Conservation (phyloP, 331 rosid genomes). For the Pyrus hybrid region DNA sequence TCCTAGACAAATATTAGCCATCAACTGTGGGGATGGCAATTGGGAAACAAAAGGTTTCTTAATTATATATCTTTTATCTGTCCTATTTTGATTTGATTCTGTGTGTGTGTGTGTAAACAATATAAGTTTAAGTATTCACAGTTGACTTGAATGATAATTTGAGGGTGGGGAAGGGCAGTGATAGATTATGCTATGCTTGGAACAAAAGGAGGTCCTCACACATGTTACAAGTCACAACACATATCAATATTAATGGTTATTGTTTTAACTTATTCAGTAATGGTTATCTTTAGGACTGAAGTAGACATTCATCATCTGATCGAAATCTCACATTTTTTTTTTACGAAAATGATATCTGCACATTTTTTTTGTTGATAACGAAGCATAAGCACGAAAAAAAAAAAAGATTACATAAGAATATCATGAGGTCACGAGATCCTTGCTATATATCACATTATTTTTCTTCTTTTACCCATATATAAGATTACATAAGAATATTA, state of each 20-base stretch:
- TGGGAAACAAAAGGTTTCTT: neutral
- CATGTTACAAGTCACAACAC: neutral
- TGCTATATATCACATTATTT: too few relatives aligned
- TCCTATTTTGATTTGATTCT: neutral
- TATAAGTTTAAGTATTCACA: neutral
- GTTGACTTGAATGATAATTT: neutral
- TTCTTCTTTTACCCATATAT: too few relatives aligned
- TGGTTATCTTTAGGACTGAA: neutral
- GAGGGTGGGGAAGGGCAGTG: neutral
- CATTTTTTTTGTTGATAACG: too few relatives aligned
- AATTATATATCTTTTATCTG: neutral
- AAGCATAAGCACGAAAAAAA: too few relatives aligned
- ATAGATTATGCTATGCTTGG: neutral
- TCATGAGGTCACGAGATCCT: too few relatives aligned
- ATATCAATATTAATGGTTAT: neutral
- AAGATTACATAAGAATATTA: too few relatives aligned
- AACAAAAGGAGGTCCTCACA: neutral
- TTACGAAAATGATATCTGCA: too few relatives aligned
- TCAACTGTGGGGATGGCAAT: slow-evolving; percentile 18
- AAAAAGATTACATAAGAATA: too few relatives aligned
- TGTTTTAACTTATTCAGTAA: neutral
- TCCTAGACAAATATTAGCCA: slow-evolving; percentile 8
- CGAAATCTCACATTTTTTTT: neutral
- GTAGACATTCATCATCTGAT: neutral
- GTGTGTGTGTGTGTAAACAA: neutral